Conservation (phyloP, 768 basidiomycete species). For the Collybia mongolica region DNA sequence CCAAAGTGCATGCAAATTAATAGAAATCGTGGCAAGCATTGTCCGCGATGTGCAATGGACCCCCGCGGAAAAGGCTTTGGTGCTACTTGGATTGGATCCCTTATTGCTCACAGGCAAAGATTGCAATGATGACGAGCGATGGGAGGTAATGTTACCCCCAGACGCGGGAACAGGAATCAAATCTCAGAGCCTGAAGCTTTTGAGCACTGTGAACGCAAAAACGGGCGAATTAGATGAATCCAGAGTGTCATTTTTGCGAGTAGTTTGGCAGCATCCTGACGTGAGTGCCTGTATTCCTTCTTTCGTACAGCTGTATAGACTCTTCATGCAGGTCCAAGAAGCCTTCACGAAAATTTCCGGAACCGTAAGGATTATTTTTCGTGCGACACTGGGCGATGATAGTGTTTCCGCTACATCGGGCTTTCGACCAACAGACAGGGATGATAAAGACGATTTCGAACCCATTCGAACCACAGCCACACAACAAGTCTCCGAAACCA, state of each 20-base stretch:
- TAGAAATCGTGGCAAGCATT: conserved; percentile 34
- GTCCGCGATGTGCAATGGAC: conserved; percentile 52
- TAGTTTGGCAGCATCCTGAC: conserved; percentile 68
- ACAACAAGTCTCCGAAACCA: conserved; percentile 24
- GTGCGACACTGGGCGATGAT: conserved; percentile 30
- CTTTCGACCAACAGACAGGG: conserved; percentile 24
- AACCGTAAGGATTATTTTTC: conserved; percentile 41
- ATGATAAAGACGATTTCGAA: conserved; percentile 59
- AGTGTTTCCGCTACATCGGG: conserved; percentile 13
- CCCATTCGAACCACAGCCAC: conserved; percentile 43
- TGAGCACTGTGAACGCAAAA: conserved; percentile 20
- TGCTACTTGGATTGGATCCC: conserved; percentile 67
- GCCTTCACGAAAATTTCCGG: conserved; percentile 25
- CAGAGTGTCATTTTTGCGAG: conserved; percentile 46
- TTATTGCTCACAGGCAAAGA: conserved; percentile 44
- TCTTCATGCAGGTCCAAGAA: conserved; percentile 50
- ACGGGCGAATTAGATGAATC: conserved; percentile 11
- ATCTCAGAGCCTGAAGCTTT: conserved; percentile 42
- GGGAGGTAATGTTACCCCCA: conserved; percentile 47
- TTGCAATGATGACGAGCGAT: conserved; percentile 24
- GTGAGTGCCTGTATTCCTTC: conserved; percentile 38
- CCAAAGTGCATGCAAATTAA: conserved; percentile 56
- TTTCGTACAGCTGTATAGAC: background rate
- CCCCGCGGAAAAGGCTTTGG: conserved; percentile 57
- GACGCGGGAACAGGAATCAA: conserved; percentile 61